phyloP scores from a whole-genome alignment of 495 filamentous ascomycete genomes.

The Glonium stellatum region DNA sequence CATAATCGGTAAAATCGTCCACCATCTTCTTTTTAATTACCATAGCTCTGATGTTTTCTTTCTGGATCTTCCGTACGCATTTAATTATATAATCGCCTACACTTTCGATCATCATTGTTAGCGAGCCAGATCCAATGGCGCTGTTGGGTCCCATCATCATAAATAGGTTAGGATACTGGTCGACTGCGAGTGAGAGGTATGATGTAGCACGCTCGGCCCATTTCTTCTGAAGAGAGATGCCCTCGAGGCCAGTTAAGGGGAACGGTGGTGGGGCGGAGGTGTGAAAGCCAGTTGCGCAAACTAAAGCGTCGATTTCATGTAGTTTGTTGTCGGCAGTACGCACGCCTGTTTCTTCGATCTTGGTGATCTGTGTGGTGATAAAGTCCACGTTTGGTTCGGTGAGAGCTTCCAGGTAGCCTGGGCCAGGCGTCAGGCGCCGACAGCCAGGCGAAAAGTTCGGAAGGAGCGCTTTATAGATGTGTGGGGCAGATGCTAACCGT shows the following conservation, averaged over 20 bases:
- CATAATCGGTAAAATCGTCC: conserved; percentile 20
- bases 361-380: conserved; percentile 25
- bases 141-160: conserved; percentile 34
- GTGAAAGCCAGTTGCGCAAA: conserved; percentile 38
- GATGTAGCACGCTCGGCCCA: conserved; percentile 28
- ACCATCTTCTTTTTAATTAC: conserved; percentile 10
- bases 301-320: conserved; percentile 32
- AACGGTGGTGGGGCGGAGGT: conserved; percentile 33
- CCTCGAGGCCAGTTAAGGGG: conserved; percentile 24
- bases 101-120: conserved; percentile 32
- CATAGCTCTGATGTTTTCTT: conserved; percentile 23
- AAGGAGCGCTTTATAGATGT: too few species aligned
- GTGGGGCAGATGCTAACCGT: conserved; percentile 22
- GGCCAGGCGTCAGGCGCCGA: conserved; percentile 36
- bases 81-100: conserved; percentile 29
- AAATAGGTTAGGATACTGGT: conserved; percentile 34
- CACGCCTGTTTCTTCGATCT: conserved; percentile 25
- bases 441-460: conserved; percentile 33
- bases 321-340: conserved; percentile 31
- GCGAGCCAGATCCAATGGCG: conserved; percentile 31
- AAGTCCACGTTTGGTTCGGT: conserved; percentile 33
- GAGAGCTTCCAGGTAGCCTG: conserved; percentile 35
- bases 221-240: conserved; percentile 23
- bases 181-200: conserved; percentile 32
- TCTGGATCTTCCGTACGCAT: conserved; percentile 20